Base-by-base conservation (phyloP, 441 rosid genomes). In the Gossypium lobatum region DNA sequence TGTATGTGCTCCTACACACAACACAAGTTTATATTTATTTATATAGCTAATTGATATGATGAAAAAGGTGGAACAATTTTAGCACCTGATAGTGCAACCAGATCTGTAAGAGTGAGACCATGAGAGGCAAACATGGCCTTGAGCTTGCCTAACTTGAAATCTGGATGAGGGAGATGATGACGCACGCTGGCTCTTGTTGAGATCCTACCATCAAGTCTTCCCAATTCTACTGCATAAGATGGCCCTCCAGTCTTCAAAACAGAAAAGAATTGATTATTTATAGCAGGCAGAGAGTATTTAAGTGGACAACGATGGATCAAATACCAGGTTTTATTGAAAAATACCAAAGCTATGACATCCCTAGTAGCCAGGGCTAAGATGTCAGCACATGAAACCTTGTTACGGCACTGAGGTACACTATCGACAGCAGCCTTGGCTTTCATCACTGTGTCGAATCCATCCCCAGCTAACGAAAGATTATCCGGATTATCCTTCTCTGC, bases 11-110 rank as follows among this genome's bases (percentile, higher is more conserved):
- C 91, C 89, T 82, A 57, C n/a, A 17, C 13, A 31, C 64, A 59
- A n/a, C 14, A 48, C 5, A 48, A 48, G 53, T 58, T 11, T 10
- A 23, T 11, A 7, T 37, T 37, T 37, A 37, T 37, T 37, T 37
- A 37, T 37, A 6, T 55, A 13, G 28, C 60, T 25, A 23, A 23
- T 58, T 58, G 26, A 64, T 64, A 6, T 39, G 52, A 64, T 37
- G 20, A 2, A 31, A 37, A 39, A 64, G 23, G 46, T 64, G 9
- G 68, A 34, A 17, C 17, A 39, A 42, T 9, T 65, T 65, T 57
- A 4, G 42, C 80, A 88, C 93, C 93, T 72, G 93, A 89, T 31
- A 89, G 81, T 1, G 93, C 93, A 28, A 89, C 70, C 91, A 89
- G 78, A 48, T 89, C 90, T 8, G 88, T 85, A 71, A 87, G 90